Conservation (phyloP, 371 early-diverging fungal genomes). For the Paraphysoderma sedebokerense region DNA sequence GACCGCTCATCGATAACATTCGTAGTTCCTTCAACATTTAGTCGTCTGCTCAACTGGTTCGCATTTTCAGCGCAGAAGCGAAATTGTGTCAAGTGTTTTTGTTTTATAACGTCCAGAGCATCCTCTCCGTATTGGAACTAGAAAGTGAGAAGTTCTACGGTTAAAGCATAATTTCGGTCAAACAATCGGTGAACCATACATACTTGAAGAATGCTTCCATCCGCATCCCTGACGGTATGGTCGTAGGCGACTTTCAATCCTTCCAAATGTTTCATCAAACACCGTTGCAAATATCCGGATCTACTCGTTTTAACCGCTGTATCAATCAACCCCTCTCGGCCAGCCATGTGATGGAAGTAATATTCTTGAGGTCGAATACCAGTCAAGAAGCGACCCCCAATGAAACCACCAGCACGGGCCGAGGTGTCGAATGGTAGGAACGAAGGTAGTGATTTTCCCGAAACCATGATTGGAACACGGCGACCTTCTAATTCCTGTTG, state of each 20-base stretch:
- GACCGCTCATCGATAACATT: slow-evolving; percentile 51
- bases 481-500: slow-evolving; percentile 99
- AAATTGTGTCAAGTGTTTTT: slow-evolving; percentile 74
- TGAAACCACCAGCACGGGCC: slow-evolving; percentile 93
- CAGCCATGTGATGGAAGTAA: slow-evolving; percentile 97
- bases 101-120: slow-evolving; percentile 93
- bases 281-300: slow-evolving; percentile 99
- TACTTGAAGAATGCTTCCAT: slow-evolving; percentile 89
- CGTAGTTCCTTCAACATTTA: slow-evolving; percentile 53
- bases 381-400: slow-evolving; percentile 97
- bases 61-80: slow-evolving; percentile 89
- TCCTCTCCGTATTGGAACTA: too few species aligned
- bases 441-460: slow-evolving; percentile 93
- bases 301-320: slow-evolving; percentile 99
- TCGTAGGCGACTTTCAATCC: slow-evolving; percentile 93
- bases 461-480: slow-evolving; percentile 96
- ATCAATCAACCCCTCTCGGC: slow-evolving; percentile 99
- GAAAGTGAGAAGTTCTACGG: too few species aligned
- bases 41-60: slow-evolving; percentile 57
- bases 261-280: slow-evolving; percentile 99
- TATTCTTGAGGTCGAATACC: slow-evolving; percentile 94
- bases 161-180: too few species aligned
- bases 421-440: slow-evolving; percentile 78
- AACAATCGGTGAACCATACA: too few species aligned
- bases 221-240: slow-evolving; percentile 87